phyloP scores from a whole-genome alignment of 1,139 yeast species.

The Kodamaea plutei region DNA sequence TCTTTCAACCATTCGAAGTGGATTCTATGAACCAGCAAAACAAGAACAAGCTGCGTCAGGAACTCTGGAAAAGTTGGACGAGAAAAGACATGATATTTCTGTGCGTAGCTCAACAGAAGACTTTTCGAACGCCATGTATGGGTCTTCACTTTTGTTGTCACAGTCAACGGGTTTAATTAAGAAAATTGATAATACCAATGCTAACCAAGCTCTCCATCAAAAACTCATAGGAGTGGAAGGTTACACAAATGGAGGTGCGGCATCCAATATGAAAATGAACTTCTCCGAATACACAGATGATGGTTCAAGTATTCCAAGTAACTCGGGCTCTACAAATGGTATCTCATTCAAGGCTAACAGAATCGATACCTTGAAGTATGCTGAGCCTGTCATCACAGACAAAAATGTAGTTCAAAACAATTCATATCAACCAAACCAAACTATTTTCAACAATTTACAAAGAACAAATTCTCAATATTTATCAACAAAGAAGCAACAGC shows the following conservation, averaged over 20 bases:
- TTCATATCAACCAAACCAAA: constrained; percentile 44
- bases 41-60: background rate
- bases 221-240: constrained; percentile 10
- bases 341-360: constrained; percentile 38
- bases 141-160: constrained; percentile 42
- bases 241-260: constrained; percentile 4
- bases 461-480: constrained; percentile 37
- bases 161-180: constrained; percentile 44
- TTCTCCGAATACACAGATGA: constrained; percentile 13
- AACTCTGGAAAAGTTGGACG: background rate
- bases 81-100: constrained; percentile 5
- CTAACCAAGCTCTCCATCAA: constrained; percentile 11
- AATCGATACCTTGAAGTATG: constrained; percentile 21
- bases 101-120: constrained; percentile 28
- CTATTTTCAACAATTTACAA: constrained; percentile 42
- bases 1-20: constrained; percentile 4
- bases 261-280: constrained; percentile 1
- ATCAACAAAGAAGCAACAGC: constrained; percentile 19
- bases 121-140: constrained; percentile 33
- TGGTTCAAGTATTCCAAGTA: constrained; percentile 7
- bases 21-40: constrained; percentile 1
- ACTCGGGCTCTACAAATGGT: constrained; percentile 27
- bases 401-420: constrained; percentile 31
- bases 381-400: constrained; percentile 35
- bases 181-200: constrained; percentile 27